Base-by-base conservation (phyloP, 1,139 yeast genomes). In the Candida sp. region DNA sequence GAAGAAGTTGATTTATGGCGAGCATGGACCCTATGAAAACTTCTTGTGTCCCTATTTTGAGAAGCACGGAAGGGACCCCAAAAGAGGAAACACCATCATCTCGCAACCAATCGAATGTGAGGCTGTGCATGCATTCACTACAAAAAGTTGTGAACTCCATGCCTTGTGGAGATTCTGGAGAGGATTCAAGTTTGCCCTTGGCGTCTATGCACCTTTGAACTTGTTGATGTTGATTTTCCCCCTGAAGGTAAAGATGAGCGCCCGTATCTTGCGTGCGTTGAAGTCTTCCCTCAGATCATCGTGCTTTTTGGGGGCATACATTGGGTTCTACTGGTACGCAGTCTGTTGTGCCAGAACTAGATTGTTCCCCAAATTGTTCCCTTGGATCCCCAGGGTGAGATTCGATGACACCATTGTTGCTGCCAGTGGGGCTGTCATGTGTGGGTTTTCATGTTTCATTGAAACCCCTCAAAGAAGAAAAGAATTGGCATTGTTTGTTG, bases 401-500 rank as follows among this genome's bases (percentile, higher is more conserved):
- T 72, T 68, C 65, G 77, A 72, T 54, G 61, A 59, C 33, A 69
- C 74, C 3, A 59, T 64, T 26, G 71, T 62, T 5, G 73, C 73
- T 7, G 51, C 68, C 5, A 58, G 63, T 6, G 77, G 77, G 0
- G 63, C 73, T 3, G 39, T 69, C 8, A 57, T 62, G 34, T 70
- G 74, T 54, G 77, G 77, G 11, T 67, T 70, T 50, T 68, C 75
- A 44, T 62, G 72, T 27, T 68, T 71, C 49, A 59, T 72, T 17
- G 77, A 72, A 46, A 59, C 66, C 1, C 63, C 70, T 7, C 70
- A 62, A 49, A 61, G 77, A 41, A 65, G 77, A 44, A 72, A 72
- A 55, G 77, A 72, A 55, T 70, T 72, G 67, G 77, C 77, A 0
- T 61, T 72, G 44, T 72, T 72, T 53, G 77, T 72, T 27, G 73